phyloP scores from a whole-genome alignment of 2,329 filamentous ascomycete genomes.

The Microsporum audouinii region DNA sequence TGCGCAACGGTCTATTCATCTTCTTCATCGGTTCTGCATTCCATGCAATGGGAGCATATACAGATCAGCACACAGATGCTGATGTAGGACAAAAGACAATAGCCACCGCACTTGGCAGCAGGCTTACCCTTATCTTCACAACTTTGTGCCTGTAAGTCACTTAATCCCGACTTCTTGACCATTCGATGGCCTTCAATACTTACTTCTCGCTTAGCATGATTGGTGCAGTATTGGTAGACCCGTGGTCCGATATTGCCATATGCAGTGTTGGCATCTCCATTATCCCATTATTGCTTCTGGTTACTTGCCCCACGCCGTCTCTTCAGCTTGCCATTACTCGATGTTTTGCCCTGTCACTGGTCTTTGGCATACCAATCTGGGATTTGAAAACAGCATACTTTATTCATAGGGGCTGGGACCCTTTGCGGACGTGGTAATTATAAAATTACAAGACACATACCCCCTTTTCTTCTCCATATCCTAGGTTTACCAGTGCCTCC shows the following conservation, averaged over 20 bases:
- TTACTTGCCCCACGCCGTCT: background rate
- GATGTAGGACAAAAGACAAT: background rate
- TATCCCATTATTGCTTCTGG: background rate
- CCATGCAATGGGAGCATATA: background rate
- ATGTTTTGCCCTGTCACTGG: background rate
- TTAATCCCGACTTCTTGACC: background rate
- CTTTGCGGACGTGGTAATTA: background rate
- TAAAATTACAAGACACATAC: background rate
- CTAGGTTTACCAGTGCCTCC: too few species aligned
- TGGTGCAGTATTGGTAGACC: background rate
- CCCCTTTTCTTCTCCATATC: too few species aligned
- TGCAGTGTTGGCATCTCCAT: background rate
- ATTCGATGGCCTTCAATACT: background rate
- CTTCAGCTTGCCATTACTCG: background rate
- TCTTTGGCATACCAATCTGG: background rate
- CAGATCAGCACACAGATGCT: background rate
- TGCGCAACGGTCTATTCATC: background rate
- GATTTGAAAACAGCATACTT: background rate
- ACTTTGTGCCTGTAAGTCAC: background rate
- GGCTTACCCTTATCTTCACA: background rate
- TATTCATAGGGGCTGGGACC: background rate
- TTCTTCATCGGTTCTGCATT: background rate
- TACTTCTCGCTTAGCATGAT: background rate
- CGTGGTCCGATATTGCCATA: background rate
- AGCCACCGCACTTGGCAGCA: background rate